phyloP scores from a whole-genome alignment of 179 eudicot species.

The Beta lomatogona region DNA sequence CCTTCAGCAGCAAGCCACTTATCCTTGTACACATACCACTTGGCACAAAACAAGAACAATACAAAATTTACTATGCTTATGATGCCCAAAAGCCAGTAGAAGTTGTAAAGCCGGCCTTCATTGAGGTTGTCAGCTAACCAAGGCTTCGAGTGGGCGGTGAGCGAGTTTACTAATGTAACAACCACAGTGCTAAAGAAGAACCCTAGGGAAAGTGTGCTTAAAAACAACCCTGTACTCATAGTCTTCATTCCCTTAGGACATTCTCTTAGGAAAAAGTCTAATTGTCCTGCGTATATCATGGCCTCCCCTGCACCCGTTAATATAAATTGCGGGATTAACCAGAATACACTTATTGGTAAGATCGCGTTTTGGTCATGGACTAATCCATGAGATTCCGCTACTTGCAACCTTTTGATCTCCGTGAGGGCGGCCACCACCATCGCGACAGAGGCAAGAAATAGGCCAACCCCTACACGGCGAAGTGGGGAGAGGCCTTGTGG shows the following conservation, averaged over 20 bases:
- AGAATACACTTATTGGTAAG: slow-evolving; percentile 36
- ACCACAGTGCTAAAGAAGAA: slow-evolving; percentile 41
- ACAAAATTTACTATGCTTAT: slow-evolving; percentile 33
- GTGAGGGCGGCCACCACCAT: slow-evolving; percentile 67
- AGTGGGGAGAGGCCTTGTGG: slow-evolving; percentile 79
- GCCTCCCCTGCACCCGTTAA: slow-evolving; percentile 46
- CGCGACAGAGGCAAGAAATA: slow-evolving; percentile 56
- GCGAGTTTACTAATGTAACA: slow-evolving; percentile 32
- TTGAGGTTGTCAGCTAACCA: slow-evolving; percentile 48
- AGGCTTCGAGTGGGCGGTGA: slow-evolving; percentile 21
- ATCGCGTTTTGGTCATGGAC: slow-evolving; percentile 23
- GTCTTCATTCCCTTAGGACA: slow-evolving; percentile 53
- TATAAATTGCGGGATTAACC: slow-evolving; percentile 40
- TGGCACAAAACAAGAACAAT: slow-evolving; percentile 33
- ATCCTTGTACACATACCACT: slow-evolving; percentile 48
- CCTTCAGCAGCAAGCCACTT: slow-evolving; percentile 44
- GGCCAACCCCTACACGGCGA: slow-evolving; percentile 70
- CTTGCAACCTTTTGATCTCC: slow-evolving; percentile 57
- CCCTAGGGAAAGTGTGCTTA: slow-evolving; percentile 44
- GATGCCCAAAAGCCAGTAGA: slow-evolving; percentile 39
- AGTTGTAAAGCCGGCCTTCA: slow-evolving; percentile 41
- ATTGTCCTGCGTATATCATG: slow-evolving; percentile 42
- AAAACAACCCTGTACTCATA: slow-evolving; percentile 46
- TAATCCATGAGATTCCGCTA: slow-evolving; percentile 46
- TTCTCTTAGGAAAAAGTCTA: slow-evolving; percentile 44